phyloP scores from a whole-genome alignment of 305 asterid genomes.

The Andrographis paniculata region DNA sequence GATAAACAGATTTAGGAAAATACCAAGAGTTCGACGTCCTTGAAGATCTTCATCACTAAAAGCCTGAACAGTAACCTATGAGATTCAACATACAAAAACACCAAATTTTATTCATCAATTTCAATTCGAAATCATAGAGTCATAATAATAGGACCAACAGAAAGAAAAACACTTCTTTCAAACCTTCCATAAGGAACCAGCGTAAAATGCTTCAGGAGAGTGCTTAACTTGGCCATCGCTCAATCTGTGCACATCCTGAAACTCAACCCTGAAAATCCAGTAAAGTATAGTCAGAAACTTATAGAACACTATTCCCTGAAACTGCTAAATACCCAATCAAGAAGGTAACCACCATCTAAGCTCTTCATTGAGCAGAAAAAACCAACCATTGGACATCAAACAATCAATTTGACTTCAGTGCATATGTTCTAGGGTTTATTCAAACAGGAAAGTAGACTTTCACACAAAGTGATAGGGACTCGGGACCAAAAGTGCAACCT shows the following conservation, averaged over 20 bases:
- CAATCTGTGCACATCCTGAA: slow-evolving; percentile 85
- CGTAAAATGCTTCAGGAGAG: slow-evolving; percentile 86
- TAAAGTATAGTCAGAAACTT: slow-evolving; percentile 18
- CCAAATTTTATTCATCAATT: slow-evolving; percentile 13
- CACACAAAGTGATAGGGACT: no score
- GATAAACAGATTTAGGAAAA: slow-evolving; percentile 11
- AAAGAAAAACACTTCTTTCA: slow-evolving; percentile 10
- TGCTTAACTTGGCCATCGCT: slow-evolving; percentile 93
- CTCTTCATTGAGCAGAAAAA: not conserved
- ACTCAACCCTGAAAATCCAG: slow-evolving; percentile 68
- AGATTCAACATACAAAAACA: slow-evolving; percentile 26
- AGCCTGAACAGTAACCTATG: slow-evolving; percentile 91
- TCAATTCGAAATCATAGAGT: slow-evolving; percentile 14
- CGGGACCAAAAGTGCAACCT: no score
- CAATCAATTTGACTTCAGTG: not conserved
- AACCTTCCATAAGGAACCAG: slow-evolving; percentile 99
- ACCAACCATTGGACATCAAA: not conserved
- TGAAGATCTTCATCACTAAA: slow-evolving; percentile 95
- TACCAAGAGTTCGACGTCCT: slow-evolving; percentile 99
- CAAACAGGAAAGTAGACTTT: no score
- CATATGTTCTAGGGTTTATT: no score
- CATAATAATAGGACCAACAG: not conserved
- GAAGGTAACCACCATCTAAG: no score
- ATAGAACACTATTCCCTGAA: no score
- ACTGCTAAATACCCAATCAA: no score